These are phyloP conservation scores for Turritis glabra DNA, from an alignment of 345 rosid species.

Conservation along the genomic window DNA sequence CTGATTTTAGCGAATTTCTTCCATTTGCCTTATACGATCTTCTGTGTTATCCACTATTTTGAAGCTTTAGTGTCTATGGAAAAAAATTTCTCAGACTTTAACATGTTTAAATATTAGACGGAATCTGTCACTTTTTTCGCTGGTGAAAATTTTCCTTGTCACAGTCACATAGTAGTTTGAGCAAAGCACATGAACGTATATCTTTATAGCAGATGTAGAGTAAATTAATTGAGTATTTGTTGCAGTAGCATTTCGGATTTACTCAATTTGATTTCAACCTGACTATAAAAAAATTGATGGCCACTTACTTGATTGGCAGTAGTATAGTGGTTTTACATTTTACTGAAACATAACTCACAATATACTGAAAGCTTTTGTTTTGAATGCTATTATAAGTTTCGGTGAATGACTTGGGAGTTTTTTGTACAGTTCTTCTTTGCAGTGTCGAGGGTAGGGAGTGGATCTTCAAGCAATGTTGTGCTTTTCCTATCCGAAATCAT, in stretches of 20 bases:
- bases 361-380: slow-evolving; percentile 15
- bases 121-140: neutral
- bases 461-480: slow-evolving; percentile 96
- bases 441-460: slow-evolving; percentile 97
- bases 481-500: slow-evolving; percentile 94
- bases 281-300: neutral
- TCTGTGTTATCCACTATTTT: neutral
- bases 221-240: neutral
- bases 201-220: neutral
- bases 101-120: neutral
- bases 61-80: neutral
- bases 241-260: neutral
- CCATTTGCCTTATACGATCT: neutral
- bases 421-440: slow-evolving; percentile 94
- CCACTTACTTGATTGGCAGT: slow-evolving; percentile 2
- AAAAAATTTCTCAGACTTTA: neutral
- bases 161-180: neutral
- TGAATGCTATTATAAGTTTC: slow-evolving; percentile 23
- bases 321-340: neutral
- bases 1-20: neutral
- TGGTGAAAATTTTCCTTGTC: neutral
- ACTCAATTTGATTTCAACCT: neutral
- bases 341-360: slow-evolving; percentile 4
- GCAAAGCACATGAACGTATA: neutral
- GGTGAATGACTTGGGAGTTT: slow-evolving; percentile 10